phyloP scores from a whole-genome alignment of 2,329 filamentous ascomycete species.

The Pseudogymnoascus pannorum region DNA sequence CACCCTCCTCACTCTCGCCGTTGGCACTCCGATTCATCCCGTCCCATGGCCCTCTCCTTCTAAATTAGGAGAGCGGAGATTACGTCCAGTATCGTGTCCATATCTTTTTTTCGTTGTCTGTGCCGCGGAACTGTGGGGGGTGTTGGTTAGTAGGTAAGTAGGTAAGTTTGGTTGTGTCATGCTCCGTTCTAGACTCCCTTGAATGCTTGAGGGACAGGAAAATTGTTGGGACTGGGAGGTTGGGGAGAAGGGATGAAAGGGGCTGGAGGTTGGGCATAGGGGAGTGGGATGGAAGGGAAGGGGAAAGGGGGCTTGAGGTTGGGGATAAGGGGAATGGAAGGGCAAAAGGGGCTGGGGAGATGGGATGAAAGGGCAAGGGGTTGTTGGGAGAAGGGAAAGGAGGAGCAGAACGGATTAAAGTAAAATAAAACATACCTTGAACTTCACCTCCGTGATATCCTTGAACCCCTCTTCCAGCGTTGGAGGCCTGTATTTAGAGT shows the following conservation, averaged over 20 bases:
- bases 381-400: slow-evolving; percentile 2
- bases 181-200: too few species aligned
- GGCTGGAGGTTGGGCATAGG: too few species aligned
- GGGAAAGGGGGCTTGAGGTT: background rate
- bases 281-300: background rate
- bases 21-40: too few species aligned
- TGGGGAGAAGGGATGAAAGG: too few species aligned
- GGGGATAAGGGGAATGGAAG: background rate
- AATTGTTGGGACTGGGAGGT: too few species aligned
- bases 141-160: background rate
- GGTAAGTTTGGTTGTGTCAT: too few species aligned
- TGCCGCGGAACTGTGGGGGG: slow-evolving; percentile 52
- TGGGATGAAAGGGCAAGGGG: background rate
- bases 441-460: slow-evolving; percentile 69
- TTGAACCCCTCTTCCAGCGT: slow-evolving; percentile 70
- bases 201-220: too few species aligned
- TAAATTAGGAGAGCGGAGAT: too few species aligned
- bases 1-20: too few species aligned
- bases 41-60: too few species aligned
- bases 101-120: slow-evolving; percentile 56
- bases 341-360: background rate
- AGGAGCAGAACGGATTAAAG: background rate
- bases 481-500: slow-evolving; percentile 66
- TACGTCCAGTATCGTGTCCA: slow-evolving; percentile 72
- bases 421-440: slow-evolving; percentile 44